Evolutionary conservation across 768 basidiomycete genomes (phyloP).

Genomic region (Hypholoma fasciculare): DNA sequence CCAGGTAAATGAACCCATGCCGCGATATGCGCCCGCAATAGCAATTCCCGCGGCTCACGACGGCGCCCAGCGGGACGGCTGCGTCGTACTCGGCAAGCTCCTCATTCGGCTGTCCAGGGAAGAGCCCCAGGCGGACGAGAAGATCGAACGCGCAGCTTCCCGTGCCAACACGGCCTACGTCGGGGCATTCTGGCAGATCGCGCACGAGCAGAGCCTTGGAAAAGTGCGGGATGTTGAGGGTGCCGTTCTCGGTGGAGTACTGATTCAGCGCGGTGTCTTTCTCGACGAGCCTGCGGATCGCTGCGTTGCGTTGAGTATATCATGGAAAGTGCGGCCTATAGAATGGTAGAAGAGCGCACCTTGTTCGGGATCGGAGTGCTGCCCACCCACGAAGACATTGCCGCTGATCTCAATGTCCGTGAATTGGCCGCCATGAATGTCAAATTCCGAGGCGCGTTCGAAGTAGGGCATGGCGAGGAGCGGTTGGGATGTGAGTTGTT

Average conservation of each 20-base stretch:
- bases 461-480: background rate
- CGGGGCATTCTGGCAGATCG: background rate
- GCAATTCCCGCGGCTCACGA: conserved; percentile 6
- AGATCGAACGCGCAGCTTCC: conserved; percentile 11
- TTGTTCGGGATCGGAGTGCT: background rate
- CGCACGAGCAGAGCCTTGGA: conserved; percentile 4
- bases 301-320: background rate
- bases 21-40: conserved; percentile 14
- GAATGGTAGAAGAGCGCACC: background rate
- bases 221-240: conserved; percentile 2
- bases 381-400: background rate
- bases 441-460: background rate
- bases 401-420: background rate
- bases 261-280: conserved; percentile 8
- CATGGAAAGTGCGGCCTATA: no score
- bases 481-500: background rate
- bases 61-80: background rate
- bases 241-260: conserved; percentile 2
- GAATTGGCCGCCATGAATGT: background rate
- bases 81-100: conserved; percentile 10
- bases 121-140: conserved; percentile 4
- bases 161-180: background rate
- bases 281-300: conserved; percentile 3
- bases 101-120: conserved; percentile 8
- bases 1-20: conserved; percentile 10